Evolutionary conservation across 345 rosid genomes (phyloP).

Genomic region (Sonneratia alba): DNA sequence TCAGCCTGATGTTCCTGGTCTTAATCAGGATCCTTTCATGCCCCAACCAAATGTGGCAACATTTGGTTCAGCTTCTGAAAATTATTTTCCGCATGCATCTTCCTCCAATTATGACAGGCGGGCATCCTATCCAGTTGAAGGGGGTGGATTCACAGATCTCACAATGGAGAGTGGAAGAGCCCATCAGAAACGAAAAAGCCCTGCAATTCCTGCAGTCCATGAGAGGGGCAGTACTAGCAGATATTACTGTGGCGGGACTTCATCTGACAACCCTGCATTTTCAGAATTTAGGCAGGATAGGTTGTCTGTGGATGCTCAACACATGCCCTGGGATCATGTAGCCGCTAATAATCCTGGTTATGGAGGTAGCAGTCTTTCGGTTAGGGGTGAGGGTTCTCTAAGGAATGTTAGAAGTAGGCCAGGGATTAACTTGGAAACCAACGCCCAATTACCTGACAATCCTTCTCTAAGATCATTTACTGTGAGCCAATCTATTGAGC

Average conservation of each 20-base stretch:
- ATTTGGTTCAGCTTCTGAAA: conserved; percentile 40
- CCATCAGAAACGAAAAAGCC: conserved; percentile 71
- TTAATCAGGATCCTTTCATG: conserved; percentile 38
- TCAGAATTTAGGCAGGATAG: conserved; percentile 46
- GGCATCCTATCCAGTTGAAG: conserved; percentile 34
- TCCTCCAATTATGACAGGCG: conserved; percentile 56
- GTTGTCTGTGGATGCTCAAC: conserved; percentile 37
- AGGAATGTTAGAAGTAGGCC: conserved; percentile 81
- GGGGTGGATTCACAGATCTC: conserved; percentile 38
- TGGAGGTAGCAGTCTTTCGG: conserved; percentile 37
- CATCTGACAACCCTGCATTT: conserved; percentile 46
- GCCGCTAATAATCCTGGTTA: conserved; percentile 28
- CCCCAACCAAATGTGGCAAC: conserved; percentile 32
- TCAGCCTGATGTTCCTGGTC: conserved; percentile 44
- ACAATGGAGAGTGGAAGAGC: conserved; percentile 46
- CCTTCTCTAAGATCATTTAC: conserved; percentile 30
- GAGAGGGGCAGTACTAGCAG: conserved; percentile 72
- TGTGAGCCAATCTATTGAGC: conserved; percentile 34
- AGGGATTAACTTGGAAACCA: conserved; percentile 49
- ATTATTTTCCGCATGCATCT: conserved; percentile 40
- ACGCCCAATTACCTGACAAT: conserved; percentile 33
- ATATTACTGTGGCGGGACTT: conserved; percentile 45
- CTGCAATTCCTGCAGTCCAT: conserved; percentile 48
- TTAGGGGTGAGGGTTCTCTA: conserved; percentile 56
- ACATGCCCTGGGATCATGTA: conserved; percentile 37